Base-by-base conservation (phyloP, 768 basidiomycete species). In the Phlebiopsis gigantea region DNA sequence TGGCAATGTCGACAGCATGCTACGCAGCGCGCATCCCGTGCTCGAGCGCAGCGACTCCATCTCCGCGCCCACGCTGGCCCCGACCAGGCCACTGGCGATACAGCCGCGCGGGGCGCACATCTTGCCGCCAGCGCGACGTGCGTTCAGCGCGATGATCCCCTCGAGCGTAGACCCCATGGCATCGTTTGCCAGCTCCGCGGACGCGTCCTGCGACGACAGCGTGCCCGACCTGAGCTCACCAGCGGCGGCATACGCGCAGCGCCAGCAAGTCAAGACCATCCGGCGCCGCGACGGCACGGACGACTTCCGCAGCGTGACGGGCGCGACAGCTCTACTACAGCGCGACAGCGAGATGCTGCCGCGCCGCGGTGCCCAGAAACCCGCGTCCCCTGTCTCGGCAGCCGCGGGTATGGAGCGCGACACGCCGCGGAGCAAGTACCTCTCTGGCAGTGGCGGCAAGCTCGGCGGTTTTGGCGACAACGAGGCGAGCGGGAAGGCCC, bases 401-500 rank as follows among this genome's bases (percentile, higher is more conserved):
- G 57, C 50, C 14, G 39, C 43, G 22, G 55, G 52, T 1, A n/a
- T n/a, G n/a, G 66, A 66, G 54, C 55, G 66, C 41, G 63, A 67
- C 47, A 69, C 66, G n/a, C 68, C 68, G 26, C 47, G 68, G 5
- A 66, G 66, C 59, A 69, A 66, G 62, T 69, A 65, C 56, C 65
- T 65, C 30, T 82, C 62, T 70, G 73, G 77, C 24, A 77, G 78
- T 24, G 90, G 57, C n/a, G 22, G 17, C 43, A 44, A 47, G 34
- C 70, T 93, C 51, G 86, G 89, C 50, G 88, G 93, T 0, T 97
- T 95, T 71, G 90, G 95, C 15, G 93, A 93, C 63, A 93, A 93
- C 65, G 97, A 99, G 69, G 84, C 89, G 39, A 78, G 85, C 58
- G 96, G 96, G 39, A 99, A 98, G 73, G 83, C 95, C 62, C 70